Conservation (phyloP, 495 filamentous ascomycete genomes). For the Haplographium delicatum region DNA sequence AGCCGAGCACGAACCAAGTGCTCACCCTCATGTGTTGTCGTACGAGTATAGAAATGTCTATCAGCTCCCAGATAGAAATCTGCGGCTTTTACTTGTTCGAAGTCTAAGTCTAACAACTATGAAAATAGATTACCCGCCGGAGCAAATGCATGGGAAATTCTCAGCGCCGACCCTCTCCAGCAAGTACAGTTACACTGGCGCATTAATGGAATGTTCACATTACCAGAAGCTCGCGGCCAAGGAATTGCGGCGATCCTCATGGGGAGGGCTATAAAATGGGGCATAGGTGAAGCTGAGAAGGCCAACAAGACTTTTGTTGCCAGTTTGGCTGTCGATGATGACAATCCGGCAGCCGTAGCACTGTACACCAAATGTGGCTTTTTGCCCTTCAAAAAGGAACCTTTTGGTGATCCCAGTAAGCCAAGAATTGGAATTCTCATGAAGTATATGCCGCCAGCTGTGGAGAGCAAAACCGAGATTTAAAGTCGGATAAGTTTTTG, state of each 20-base stretch:
- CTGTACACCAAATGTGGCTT: conserved; percentile 46
- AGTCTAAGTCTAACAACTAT: background rate
- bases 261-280: conserved; percentile 29
- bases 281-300: conserved; percentile 24
- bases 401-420: conserved; percentile 1
- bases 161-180: conserved; percentile 4
- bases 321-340: conserved; percentile 34
- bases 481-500: no score
- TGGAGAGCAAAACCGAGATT: background rate
- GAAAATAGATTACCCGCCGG: conserved; percentile 19
- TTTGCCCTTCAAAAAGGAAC: conserved; percentile 27
- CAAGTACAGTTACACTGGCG: conserved; percentile 26
- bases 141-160: conserved; percentile 22
- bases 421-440: conserved; percentile 11
- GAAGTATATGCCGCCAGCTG: conserved; percentile 6
- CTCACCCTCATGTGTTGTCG: no score
- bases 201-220: conserved; percentile 42
- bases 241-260: conserved; percentile 40
- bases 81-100: no score
- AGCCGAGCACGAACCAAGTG: no score
- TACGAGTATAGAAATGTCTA: no score
- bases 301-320: conserved; percentile 21
- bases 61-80: no score
- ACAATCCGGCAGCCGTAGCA: conserved; percentile 33
- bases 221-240: conserved; percentile 34